Evolutionary conservation across 2,329 filamentous ascomycete genomes (phyloP).

Genomic region (Aspergillus melleus): DNA sequence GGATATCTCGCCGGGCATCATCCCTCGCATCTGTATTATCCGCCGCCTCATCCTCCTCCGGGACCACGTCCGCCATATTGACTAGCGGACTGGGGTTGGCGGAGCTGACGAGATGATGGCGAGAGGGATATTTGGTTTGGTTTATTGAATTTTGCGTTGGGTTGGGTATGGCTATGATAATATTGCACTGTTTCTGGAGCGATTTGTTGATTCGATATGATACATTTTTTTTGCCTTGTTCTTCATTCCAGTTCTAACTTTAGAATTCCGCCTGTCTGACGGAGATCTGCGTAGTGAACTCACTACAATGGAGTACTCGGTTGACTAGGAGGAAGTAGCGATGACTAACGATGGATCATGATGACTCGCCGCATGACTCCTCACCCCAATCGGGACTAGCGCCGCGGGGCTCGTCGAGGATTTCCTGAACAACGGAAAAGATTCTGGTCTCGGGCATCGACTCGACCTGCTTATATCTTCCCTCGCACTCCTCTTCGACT

Average conservation of each 20-base stretch:
- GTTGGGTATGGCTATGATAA: not conserved
- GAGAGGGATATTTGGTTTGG: not conserved
- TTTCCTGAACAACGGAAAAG: not conserved
- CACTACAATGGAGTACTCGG: no score
- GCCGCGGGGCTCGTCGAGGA: slow-evolving; percentile 8
- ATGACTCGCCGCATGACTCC: slow-evolving; percentile 18
- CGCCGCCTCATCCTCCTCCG: slow-evolving; percentile 18
- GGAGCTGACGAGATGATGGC: no score
- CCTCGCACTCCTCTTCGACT: not conserved
- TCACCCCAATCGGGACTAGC: slow-evolving; percentile 20
- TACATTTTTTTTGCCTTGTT: no score
- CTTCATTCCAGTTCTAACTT: not conserved
- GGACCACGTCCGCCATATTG: slow-evolving; percentile 22
- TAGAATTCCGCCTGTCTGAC: not conserved
- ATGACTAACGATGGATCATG: slow-evolving; percentile 18
- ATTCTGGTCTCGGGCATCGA: not conserved
- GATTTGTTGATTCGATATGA: not conserved
- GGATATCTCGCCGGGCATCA: slow-evolving; percentile 26
- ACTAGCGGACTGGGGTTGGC: not conserved
- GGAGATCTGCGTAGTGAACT: no score
- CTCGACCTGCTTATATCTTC: not conserved
- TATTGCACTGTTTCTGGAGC: not conserved
- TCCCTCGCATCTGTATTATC: slow-evolving; percentile 25
- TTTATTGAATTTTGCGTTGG: not conserved
- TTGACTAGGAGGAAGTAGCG: not conserved